These are phyloP conservation scores for Saccharum officinarum DNA, from an alignment of 176 grass and related monocot species.

Conservation along the genomic window DNA sequence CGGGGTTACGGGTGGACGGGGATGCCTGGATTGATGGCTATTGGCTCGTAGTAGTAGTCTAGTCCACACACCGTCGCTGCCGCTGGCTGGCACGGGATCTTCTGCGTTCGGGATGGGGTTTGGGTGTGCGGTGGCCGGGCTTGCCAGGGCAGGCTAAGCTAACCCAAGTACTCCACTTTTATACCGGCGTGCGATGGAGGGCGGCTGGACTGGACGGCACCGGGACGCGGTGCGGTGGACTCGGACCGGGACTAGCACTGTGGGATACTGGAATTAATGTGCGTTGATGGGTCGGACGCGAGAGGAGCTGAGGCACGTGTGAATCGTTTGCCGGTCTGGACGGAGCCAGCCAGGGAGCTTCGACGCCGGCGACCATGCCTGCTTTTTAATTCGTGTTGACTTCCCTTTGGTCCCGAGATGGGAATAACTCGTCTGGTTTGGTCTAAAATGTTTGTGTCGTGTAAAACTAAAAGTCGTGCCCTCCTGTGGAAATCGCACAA, in stretches of 20 bases:
- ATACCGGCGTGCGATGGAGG: constrained; percentile 12
- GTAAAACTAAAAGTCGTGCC: neutral
- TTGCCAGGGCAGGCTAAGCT: neutral
- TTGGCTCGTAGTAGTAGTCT: neutral
- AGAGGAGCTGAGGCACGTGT: constrained; percentile 27
- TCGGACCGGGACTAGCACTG: neutral
- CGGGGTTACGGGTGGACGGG: neutral
- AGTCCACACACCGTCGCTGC: neutral
- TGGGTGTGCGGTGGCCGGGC: neutral
- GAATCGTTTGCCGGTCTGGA: constrained; percentile 21
- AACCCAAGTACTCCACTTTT: neutral
- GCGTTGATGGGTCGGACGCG: neutral
- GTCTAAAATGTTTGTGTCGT: neutral
- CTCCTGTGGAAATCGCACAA: neutral
- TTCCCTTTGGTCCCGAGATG: neutral
- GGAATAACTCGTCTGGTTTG: neutral
- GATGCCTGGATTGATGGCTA: neutral
- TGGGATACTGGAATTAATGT: neutral
- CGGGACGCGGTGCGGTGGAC: constrained; percentile 27
- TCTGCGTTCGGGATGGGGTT: neutral
- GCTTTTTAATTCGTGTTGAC: constrained; percentile 28
- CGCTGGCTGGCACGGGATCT: constrained; percentile 35
- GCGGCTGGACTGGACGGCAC: too few species aligned
- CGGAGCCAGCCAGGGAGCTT: neutral
- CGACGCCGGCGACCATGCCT: neutral